Evolutionary conservation across 257 asterid genomes (phyloP), one percentile per base, ranked within the genome.

Genomic region (Voacanga thouarsii): DNA sequence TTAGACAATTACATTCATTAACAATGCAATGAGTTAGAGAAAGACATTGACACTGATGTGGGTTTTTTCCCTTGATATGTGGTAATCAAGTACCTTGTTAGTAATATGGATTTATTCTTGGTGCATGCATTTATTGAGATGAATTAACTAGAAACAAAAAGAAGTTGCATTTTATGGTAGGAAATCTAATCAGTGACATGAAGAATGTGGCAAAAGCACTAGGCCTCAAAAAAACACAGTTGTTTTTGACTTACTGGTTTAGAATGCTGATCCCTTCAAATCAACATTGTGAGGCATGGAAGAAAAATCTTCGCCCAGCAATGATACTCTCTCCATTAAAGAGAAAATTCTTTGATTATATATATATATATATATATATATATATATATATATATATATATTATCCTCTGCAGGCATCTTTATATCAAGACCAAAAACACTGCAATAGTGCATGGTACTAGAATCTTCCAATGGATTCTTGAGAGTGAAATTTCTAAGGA

Each of bases 191-290:
- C 50, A 16, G 5, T 28, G 23, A 19, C 43, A 24, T 51, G 14
- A 24, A 43, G 53, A 75, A 75, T 60, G 57, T 57, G 26, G 78
- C 55, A 45, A 15, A 59, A 74, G 1, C 24, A 55, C 7, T 12
- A 28, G 11, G 1, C 18, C 19, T 30, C 5, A 30, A 43, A 53
- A 15, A 19, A 47, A 39, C 18, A 23, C 21, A 72, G 24, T 3
- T 59, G 37, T 76, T 76, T 53, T 76, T 53, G 73, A 75, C 47
- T 75, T 21, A 12, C 50, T 64, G 70, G 41, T 71, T 64, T 19
- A 64, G 64, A 49, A 63, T 76, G 56, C 59, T 23, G 24, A 41
- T 7, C 56, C 41, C 24, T 21, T 75, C 33, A 21, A 39, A 68
- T 64, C 63, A 47, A 76, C 12, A 69, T 47, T 75, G 73, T 47